Evolutionary conservation across 805 yeast genomes (phyloP), one percentile per base, ranked within the genome.

Genomic region (Saturnispora halmiae): DNA sequence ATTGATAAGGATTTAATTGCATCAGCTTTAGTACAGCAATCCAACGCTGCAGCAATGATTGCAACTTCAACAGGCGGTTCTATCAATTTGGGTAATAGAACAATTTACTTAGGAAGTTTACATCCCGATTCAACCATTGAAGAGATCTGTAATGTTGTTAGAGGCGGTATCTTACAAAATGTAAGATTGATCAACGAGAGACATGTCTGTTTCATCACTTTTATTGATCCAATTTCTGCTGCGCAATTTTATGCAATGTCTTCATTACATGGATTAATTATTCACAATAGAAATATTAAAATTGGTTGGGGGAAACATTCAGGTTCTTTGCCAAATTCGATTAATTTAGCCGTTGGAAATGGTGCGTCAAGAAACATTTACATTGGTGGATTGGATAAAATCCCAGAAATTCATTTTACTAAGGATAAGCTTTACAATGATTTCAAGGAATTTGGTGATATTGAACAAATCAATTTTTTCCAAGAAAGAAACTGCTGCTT

Each of bases 301-400:
- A 87, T 90, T 42, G 96, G 96, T 16, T 90, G 98, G 97, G 98
- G 97, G 35, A 88, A 86, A 61, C 96, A 90, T 57, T 79, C 94
- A 5, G 97, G 97, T 9, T 87, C 95, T 1, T 69, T 90, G 48
- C 79, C 94, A 9, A 82, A 84, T 50, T 87, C 94, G 3, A 71
- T 90, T 43, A 82, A 88, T 6, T 65, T 83, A 43, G 96, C 96
- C 0, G 95, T 88, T 20, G 79, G 92, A 18, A 82, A 84, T 48
- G 97, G 97, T 31, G 97, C 96, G 0, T 78, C 92, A 16, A 75
- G 98, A 61, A 90, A 92, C 55, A 84, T 90, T 34, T 90, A 92
- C 60, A 72, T 90, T 50, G 97, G 96, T 20, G 64, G 64, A 3
- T 47, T 61, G 15, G 66, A 62, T 40, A 58, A 54, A 46, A 52